phyloP scores from a whole-genome alignment of 805 yeast species.

The Yarrowia divulgata region DNA sequence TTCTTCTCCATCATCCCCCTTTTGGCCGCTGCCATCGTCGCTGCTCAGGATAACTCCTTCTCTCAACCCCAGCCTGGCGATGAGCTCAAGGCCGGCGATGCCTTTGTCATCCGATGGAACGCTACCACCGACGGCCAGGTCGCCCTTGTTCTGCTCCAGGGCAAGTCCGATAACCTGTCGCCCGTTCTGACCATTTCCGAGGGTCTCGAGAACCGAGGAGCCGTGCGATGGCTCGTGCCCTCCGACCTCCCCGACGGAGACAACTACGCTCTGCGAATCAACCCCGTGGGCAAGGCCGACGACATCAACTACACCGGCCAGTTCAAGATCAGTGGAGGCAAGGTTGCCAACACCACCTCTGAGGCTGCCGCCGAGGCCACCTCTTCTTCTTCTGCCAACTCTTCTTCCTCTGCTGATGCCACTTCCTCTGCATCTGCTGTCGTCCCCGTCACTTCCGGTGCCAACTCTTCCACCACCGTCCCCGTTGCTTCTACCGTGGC shows the following conservation, averaged over 20 bases:
- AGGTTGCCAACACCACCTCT: constrained; percentile 42
- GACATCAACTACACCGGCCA: constrained; percentile 51
- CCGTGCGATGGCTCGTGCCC: constrained; percentile 52
- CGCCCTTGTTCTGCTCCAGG: constrained; percentile 49
- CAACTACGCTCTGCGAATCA: constrained; percentile 50
- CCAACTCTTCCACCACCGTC: constrained; percentile 29
- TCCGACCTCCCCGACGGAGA: constrained; percentile 46
- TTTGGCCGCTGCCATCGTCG: constrained; percentile 39
- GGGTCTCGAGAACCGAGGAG: constrained; percentile 51
- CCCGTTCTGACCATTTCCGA: constrained; percentile 50
- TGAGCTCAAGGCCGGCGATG: constrained; percentile 48
- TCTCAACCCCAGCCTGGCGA: constrained; percentile 48
- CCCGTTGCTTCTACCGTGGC: constrained; percentile 19
- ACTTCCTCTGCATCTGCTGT: constrained; percentile 4
- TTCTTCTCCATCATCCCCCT: constrained; percentile 27
- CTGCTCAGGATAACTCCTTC: constrained; percentile 48
- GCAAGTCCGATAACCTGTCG: constrained; percentile 48
- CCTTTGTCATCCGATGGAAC: constrained; percentile 49
- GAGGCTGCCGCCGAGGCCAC: constrained; percentile 22
- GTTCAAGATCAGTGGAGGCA: constrained; percentile 46
- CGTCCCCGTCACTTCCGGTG: constrained; percentile 15
- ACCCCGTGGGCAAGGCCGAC: constrained; percentile 46
- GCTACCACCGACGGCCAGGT: constrained; percentile 49
- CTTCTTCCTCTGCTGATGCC: background rate
- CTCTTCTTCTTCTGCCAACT: constrained; percentile 15